A percentile compares a stretch with the other conserved stretches of the same genome.
These are phyloP conservation scores for Polytrichum commune DNA, from an alignment of 225 moss, liverwort and hornwort genomes.

Conservation along the genomic window DNA sequence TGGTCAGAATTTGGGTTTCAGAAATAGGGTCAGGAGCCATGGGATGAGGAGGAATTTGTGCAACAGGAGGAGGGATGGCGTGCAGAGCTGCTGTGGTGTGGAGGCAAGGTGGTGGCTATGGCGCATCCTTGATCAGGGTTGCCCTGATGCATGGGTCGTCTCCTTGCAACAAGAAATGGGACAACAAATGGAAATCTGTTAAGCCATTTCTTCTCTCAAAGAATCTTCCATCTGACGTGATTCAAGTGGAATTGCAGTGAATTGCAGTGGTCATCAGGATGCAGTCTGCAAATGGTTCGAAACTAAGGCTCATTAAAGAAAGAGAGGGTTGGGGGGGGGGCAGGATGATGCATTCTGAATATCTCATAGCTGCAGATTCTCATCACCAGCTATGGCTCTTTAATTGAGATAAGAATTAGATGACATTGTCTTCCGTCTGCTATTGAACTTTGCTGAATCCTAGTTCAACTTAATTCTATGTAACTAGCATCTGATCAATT, in stretches of 20 bases:
- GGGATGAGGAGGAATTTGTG: conserved; percentile 9
- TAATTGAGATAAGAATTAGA: too few relatives aligned
- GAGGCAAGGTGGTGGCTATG: conserved; percentile 15
- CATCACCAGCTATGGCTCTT: not conserved
- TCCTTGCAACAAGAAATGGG: conserved; percentile 40
- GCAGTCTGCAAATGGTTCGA: too few relatives aligned
- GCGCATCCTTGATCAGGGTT: conserved; percentile 14
- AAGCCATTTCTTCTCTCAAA: conserved; percentile 7
- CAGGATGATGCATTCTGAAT: not conserved
- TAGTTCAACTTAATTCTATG: too few relatives aligned
- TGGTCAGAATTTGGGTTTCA: conserved; percentile 10
- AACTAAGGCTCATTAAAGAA: not conserved
- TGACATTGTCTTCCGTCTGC: too few relatives aligned
- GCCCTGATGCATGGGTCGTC: conserved; percentile 32
- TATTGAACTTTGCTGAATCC: too few relatives aligned
- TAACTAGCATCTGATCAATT: too few relatives aligned
- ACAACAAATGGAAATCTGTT: conserved; percentile 63
- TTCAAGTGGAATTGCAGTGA: too few relatives aligned
- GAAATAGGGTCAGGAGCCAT: conserved; percentile 10
- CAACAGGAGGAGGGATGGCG: conserved; percentile 23
- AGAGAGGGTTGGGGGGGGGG: too few relatives aligned
- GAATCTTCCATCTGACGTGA: not conserved
- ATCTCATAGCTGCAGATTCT: not conserved
- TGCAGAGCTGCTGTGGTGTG: conserved; percentile 13
- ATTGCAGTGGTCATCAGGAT: too few relatives aligned